phyloP scores from a whole-genome alignment of 495 filamentous ascomycete genomes.

The Recurvomyces mirabilis region DNA sequence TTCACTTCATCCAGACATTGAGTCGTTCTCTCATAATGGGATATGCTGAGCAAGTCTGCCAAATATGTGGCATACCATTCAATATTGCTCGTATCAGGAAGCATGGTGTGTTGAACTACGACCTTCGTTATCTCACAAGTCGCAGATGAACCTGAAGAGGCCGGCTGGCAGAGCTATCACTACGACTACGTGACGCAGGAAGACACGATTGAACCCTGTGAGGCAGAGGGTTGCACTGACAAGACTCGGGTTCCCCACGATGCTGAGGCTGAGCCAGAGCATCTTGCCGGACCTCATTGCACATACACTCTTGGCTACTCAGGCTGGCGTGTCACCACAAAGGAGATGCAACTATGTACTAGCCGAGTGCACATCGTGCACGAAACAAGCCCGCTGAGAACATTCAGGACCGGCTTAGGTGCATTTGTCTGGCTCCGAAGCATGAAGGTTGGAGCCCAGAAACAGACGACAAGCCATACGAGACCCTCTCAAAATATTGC shows the following conservation, averaged over 20 bases:
- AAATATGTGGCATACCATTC: no score
- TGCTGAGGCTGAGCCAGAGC: neutral
- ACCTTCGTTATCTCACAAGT: no score
- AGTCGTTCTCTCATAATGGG: no score
- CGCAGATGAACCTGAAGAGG: neutral
- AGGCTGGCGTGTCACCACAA: neutral
- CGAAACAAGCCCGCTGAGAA: neutral
- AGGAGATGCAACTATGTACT: neutral
- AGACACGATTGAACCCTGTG: neutral
- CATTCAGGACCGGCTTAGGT: neutral
- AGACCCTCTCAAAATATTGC: neutral
- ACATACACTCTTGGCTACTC: slow-evolving; percentile 1
- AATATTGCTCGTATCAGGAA: no score
- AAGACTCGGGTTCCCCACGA: neutral
- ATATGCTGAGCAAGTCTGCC: no score
- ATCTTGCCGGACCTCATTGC: slow-evolving; percentile 6
- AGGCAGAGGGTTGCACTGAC: neutral
- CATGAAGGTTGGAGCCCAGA: neutral
- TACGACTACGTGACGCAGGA: neutral
- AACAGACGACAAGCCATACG: neutral
- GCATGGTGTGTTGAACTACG: no score
- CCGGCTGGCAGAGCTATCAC: neutral
- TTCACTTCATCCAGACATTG: no score
- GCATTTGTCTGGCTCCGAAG: neutral
- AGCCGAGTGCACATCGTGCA: neutral